Evolutionary conservation across 2,329 filamentous ascomycete genomes (phyloP).

Genomic region (Fusarium sp.): DNA sequence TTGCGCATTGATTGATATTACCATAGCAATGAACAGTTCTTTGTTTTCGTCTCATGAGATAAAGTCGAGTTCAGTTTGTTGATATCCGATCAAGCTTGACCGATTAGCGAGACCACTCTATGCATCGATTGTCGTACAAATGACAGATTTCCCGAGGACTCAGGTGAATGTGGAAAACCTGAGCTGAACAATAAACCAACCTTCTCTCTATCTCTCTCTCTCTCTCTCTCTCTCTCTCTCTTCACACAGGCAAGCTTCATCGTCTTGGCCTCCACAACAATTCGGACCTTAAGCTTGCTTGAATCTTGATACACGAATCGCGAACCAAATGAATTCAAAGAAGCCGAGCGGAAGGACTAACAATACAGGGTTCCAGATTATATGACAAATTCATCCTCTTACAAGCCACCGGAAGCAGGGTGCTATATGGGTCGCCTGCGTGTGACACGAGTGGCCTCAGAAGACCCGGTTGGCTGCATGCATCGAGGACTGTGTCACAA

Average conservation of each 20-base stretch:
- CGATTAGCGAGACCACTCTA: background rate
- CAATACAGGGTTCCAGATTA: background rate
- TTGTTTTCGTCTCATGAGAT: background rate
- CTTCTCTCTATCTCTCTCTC: background rate
- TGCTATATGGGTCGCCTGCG: conserved; percentile 9
- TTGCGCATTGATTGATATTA: background rate
- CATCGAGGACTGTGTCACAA: background rate
- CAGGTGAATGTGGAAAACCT: background rate
- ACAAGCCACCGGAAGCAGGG: conserved; percentile 2
- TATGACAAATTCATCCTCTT: background rate
- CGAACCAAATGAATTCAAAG: background rate
- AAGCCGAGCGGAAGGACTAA: background rate
- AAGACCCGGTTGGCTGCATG: conserved; percentile 7
- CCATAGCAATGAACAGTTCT: background rate
- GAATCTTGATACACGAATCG: background rate
- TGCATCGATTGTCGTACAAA: background rate
- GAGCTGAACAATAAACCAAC: background rate
- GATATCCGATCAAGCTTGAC: background rate
- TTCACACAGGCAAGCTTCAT: background rate
- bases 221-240: background rate
- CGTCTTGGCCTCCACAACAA: background rate
- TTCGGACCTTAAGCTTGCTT: background rate
- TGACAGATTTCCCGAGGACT: background rate
- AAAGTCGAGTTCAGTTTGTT: background rate
- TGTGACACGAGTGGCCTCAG: conserved; percentile 5